These are phyloP conservation scores for Mortierella sp. DNA, from an alignment of 371 early-diverging fungal genomes.

Conservation along the genomic window DNA sequence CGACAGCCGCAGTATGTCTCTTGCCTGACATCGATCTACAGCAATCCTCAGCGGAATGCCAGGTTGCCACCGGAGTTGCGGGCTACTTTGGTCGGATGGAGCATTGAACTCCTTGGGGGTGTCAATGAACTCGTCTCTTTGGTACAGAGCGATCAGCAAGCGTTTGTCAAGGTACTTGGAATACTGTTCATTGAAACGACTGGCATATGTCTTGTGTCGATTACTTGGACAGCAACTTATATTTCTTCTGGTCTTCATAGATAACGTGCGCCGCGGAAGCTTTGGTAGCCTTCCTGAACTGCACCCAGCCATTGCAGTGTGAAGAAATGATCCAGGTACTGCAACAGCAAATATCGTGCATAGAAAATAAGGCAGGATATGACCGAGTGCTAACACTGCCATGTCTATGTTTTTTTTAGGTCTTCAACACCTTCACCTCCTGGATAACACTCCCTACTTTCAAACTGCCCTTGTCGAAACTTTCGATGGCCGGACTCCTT, in stretches of 20 bases:
- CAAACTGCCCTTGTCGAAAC: slow-evolving; percentile 21
- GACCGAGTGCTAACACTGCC: background rate
- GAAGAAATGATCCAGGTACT: slow-evolving; percentile 24
- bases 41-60: background rate
- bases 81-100: slow-evolving; percentile 31
- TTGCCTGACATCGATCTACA: slow-evolving; percentile 25
- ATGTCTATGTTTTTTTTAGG: slow-evolving; percentile 1
- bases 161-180: slow-evolving; percentile 38
- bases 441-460: slow-evolving; percentile 23
- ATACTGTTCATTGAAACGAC: no score
- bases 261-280: slow-evolving; percentile 25
- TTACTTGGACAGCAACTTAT: no score
- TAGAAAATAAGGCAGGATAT: no score
- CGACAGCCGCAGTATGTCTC: slow-evolving; percentile 39
- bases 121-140: slow-evolving; percentile 22
- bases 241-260: slow-evolving; percentile 1
- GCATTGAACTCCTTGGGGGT: slow-evolving; percentile 30
- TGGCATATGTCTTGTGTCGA: no score
- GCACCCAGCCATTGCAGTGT: slow-evolving; percentile 26
- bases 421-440: slow-evolving; percentile 23
- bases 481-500: slow-evolving; percentile 31
- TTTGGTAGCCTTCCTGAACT: slow-evolving; percentile 20
- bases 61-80: background rate
- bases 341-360: background rate
- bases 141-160: slow-evolving; percentile 9